Conservation (phyloP, 805 yeast genomes). For the Sugiyamaella mastotermitis region DNA sequence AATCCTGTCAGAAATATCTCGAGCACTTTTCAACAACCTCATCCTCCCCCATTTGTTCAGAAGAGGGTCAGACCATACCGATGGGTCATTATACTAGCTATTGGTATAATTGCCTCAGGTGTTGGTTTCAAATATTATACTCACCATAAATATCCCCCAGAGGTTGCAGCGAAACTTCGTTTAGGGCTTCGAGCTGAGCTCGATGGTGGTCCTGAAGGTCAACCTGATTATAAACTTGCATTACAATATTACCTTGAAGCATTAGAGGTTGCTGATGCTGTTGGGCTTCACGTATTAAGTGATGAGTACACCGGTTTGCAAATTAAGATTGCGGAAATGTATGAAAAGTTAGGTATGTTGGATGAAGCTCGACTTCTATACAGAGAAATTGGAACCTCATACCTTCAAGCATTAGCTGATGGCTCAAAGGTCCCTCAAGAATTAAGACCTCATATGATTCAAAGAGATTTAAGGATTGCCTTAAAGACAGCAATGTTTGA, state of each 20-base stretch:
- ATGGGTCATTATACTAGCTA: conserved; percentile 13
- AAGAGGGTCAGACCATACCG: conserved; percentile 10
- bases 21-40: too few species aligned
- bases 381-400: conserved; percentile 56
- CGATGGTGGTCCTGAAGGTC: conserved; percentile 45
- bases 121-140: conserved; percentile 22
- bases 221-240: conserved; percentile 59
- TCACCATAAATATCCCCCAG: conserved; percentile 39
- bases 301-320: conserved; percentile 91
- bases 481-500: conserved; percentile 56
- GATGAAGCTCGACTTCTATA: conserved; percentile 65
- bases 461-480: conserved; percentile 64
- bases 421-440: conserved; percentile 35
- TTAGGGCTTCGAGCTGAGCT: conserved; percentile 82
- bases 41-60: too few species aligned
- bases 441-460: conserved; percentile 52
- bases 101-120: conserved; percentile 10
- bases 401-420: conserved; percentile 44
- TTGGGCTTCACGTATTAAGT: conserved; percentile 49
- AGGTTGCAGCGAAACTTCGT: conserved; percentile 66
- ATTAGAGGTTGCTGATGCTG: conserved; percentile 50
- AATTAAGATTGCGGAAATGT: conserved; percentile 81
- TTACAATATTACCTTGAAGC: conserved; percentile 70
- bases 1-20: too few species aligned
- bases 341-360: conserved; percentile 55